Evolutionary conservation across 2,329 filamentous ascomycete species (phyloP).

Genomic region (Cladosporium sphaerospermum): DNA sequence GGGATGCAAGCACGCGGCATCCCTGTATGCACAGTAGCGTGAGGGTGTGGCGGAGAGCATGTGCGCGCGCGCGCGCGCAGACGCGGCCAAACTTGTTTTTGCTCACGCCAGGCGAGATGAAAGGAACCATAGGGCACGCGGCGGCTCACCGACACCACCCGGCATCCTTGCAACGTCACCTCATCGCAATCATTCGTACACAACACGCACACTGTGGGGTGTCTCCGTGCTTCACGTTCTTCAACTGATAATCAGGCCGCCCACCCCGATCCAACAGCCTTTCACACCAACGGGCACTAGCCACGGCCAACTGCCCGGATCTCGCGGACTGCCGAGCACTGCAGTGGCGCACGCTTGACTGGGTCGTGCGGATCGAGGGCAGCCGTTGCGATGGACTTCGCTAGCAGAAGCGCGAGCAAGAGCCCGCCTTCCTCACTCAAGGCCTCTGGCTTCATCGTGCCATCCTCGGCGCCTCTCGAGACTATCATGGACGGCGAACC

Average conservation of each 20-base stretch:
- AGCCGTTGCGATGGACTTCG: conserved; percentile 2
- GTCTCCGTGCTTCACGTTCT: no score
- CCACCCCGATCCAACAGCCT: not conserved
- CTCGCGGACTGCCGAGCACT: conserved; percentile 2
- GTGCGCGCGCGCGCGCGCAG: not conserved
- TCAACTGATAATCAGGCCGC: no score
- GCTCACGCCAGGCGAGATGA: conserved; percentile 1
- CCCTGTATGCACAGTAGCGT: not conserved
- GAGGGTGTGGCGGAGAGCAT: not conserved
- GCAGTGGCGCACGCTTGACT: conserved; percentile 2
- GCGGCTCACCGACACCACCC: not conserved
- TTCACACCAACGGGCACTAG: conserved; percentile 1
- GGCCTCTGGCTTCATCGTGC: conserved; percentile 6
- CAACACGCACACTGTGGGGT: not conserved
- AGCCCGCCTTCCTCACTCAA: conserved; percentile 10
- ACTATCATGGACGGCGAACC: conserved; percentile 28
- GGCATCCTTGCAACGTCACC: not conserved
- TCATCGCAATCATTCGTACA: not conserved
- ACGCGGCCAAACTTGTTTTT: conserved; percentile 4
- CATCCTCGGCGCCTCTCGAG: conserved; percentile 5
- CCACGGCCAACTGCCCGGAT: not conserved
- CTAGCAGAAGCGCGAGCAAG: conserved; percentile 8
- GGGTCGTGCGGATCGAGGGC: conserved; percentile 1
- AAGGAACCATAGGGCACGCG: not conserved
- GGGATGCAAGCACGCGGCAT: not conserved